Base-by-base conservation (phyloP, 805 yeast species). In the Kodamaea nitidulidarum region DNA sequence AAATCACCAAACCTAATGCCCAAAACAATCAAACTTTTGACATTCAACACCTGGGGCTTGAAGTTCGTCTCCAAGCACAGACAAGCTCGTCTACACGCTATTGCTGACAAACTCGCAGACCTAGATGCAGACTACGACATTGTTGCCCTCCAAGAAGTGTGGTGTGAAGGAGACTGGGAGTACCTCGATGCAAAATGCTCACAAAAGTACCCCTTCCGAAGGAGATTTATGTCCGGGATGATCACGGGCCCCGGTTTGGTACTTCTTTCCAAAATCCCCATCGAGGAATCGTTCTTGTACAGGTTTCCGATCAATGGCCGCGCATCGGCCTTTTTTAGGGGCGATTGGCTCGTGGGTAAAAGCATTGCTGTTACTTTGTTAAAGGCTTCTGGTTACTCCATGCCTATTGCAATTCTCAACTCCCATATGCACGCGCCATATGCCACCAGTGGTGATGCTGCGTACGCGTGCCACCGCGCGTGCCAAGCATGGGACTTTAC, bases 371-470 rank as follows among this genome's bases (percentile, higher is more conserved):
- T 88, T 3, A 84, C 95, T 0, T 42, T 62, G 11, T 64, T 93
- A 30, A 66, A 66, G 40, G 81, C 85, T 4, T 62, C 75, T 2
- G 51, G 55, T 12, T 61, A 70, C 12, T 65, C 73, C 2, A 56
- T 70, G 4, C 83, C 82, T 4, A 64, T 93, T 29, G 97, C 95
- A 2, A 62, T 93, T 4, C 64, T 93, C 54, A 91, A 90, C 55
- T 81, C 95, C 12, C 98, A 93, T 58, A 83, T 93, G 93, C 98
- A 93, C 60, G 98, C 98, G 1, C 98, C 98, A 0, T 93, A 93
- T 55, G 73, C 93, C 1, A 53, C 63, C 12, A 61, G 67, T 0
- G 98, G 98, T 2, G 96, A 88, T 59, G 95, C 95, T 2, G 84
- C 90, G 2, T 93, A 93, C 55, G 69, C 80, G 3, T 85, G 96